phyloP scores from a whole-genome alignment of 2,329 filamentous ascomycete genomes.

The Ophiostoma populinum region DNA sequence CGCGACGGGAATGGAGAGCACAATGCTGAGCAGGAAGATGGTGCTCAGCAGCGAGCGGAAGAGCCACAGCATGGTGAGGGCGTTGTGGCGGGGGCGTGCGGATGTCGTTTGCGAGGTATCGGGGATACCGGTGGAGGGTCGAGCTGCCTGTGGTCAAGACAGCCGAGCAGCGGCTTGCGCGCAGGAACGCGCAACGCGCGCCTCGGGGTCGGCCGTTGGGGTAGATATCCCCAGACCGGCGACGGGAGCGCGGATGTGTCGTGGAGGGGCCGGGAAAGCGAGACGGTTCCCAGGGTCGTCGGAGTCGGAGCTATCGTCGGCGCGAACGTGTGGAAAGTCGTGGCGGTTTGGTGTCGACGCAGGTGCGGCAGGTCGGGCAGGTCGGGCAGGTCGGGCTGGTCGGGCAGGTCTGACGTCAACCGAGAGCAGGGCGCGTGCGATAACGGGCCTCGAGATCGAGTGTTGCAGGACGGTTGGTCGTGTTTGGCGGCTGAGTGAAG shows the following conservation, averaged over 20 bases:
- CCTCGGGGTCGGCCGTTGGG: neutral
- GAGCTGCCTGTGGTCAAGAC: too few relatives aligned
- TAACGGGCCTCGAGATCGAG: too few relatives aligned
- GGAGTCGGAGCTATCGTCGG: too few relatives aligned
- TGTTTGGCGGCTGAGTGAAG: too few relatives aligned
- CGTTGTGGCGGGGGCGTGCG: neutral
- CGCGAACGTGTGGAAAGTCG: too few relatives aligned
- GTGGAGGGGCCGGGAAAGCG: neutral
- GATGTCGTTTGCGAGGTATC: neutral
- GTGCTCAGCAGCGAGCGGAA: conserved; percentile 64
- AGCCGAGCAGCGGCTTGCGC: conserved; percentile 4
- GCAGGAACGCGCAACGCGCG: conserved; percentile 8
- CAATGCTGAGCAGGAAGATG: conserved; percentile 76
- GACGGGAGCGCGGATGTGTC: neutral
- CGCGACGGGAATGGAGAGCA: conserved; percentile 88
- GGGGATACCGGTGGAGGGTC: neutral
- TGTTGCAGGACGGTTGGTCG: too few relatives aligned
- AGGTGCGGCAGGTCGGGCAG: too few relatives aligned
- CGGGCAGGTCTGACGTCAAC: too few relatives aligned
- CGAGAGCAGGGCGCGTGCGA: too few relatives aligned
- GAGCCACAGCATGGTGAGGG: conserved; percentile 54
- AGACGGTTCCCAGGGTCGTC: too few relatives aligned
- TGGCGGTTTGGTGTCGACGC: too few relatives aligned
- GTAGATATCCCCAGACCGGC: neutral
- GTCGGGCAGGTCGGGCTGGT: too few relatives aligned